phyloP scores from a whole-genome alignment of 257 asterid species.

The Penstemon newberryi region DNA sequence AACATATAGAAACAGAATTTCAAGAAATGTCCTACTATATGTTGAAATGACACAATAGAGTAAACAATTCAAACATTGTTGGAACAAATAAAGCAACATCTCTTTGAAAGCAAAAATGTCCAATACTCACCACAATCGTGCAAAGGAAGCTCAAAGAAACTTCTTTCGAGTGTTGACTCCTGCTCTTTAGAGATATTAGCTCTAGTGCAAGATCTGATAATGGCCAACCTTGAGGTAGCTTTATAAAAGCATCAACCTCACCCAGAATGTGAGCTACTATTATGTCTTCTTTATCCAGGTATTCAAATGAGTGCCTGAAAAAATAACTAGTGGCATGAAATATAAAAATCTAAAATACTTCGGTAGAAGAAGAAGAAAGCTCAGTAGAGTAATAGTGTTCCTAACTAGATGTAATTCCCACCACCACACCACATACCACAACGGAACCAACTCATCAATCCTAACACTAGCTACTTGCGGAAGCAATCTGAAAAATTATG shows the following conservation, averaged over 20 bases:
- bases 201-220: conserved; percentile 52
- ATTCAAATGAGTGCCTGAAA: conserved; percentile 81
- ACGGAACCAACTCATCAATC: not conserved
- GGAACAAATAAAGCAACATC: conserved; percentile 2
- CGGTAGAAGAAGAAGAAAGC: not conserved
- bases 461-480: not conserved
- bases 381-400: not conserved
- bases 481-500: too few relatives aligned
- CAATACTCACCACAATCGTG: conserved; percentile 70
- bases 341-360: not conserved
- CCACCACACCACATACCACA: not conserved
- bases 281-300: conserved; percentile 68
- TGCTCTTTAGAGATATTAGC: conserved; percentile 67
- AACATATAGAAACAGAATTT: not conserved
- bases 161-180: conserved; percentile 58
- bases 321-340: conserved; percentile 11
- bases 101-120: conserved; percentile 13
- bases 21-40: not conserved
- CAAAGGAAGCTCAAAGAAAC: conserved; percentile 67
- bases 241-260: conserved; percentile 79
- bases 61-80: not conserved
- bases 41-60: conserved; percentile 4
- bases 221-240: conserved; percentile 93
- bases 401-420: not conserved
- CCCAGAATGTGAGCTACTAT: conserved; percentile 79